A percentile compares a stretch with the other conserved stretches of the same genome.
These are phyloP conservation scores for Botrytis fragariae DNA, from an alignment of 2,329 filamentous ascomycete species.

Conservation along the genomic window DNA sequence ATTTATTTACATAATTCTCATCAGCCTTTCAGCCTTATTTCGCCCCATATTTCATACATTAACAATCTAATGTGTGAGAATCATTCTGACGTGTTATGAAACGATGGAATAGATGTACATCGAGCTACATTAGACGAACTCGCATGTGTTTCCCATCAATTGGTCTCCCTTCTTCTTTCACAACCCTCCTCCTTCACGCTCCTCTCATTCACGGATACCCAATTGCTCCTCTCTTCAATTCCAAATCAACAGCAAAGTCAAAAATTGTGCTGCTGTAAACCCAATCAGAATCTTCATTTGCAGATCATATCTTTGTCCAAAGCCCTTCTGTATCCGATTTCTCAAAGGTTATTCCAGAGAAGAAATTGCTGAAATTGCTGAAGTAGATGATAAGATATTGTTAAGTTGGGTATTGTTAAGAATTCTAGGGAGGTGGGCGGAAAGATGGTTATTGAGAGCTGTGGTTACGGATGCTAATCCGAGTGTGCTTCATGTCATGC, in stretches of 20 bases:
- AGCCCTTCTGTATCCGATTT: background rate
- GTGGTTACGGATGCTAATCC: background rate
- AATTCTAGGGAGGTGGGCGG: background rate
- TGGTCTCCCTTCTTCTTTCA: background rate
- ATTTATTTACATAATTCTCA: background rate
- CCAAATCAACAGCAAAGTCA: background rate
- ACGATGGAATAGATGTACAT: background rate
- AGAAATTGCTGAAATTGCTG: background rate
- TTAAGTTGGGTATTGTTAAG: background rate
- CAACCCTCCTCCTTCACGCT: background rate
- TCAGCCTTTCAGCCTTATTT: constrained; percentile 6
- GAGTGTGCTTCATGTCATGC: background rate
- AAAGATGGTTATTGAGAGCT: background rate
- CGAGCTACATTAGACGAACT: background rate
- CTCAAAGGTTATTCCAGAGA: background rate
- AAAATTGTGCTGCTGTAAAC: background rate
- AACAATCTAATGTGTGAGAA: background rate
- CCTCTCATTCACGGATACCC: background rate
- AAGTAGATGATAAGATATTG: background rate
- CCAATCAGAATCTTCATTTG: background rate
- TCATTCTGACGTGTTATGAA: background rate
- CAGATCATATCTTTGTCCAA: constrained; percentile 1
- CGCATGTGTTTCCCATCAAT: background rate
- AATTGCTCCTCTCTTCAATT: background rate
- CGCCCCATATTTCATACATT: background rate